A percentile compares a stretch with the other conserved stretches of the same genome.
These are phyloP conservation scores for Pinus taeda DNA, from an alignment of 75 land plant species.

Conservation along the genomic window DNA sequence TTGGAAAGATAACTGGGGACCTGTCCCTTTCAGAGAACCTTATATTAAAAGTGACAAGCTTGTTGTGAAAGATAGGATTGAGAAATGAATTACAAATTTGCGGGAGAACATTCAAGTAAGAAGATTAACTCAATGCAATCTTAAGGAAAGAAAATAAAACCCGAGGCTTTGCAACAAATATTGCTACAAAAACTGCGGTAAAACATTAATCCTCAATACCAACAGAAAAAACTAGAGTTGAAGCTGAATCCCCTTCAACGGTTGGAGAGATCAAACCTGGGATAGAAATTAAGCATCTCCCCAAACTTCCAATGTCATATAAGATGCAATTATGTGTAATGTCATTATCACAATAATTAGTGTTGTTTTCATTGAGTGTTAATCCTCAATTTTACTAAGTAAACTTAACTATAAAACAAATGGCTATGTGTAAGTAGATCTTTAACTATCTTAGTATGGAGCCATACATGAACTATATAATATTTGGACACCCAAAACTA, in stretches of 20 bases:
- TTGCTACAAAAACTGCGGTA: slow-evolving; percentile 90
- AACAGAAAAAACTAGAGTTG: slow-evolving; percentile 18
- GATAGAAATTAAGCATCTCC: slow-evolving; percentile 40
- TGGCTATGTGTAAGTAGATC: neutral
- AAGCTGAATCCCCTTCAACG: neutral
- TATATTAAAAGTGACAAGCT: slow-evolving; percentile 84
- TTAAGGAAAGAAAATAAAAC: slow-evolving; percentile 90
- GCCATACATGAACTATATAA: neutral
- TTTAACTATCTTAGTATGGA: neutral
- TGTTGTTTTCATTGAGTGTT: neutral
- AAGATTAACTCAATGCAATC: slow-evolving; percentile 79
- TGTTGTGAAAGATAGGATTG: slow-evolving; percentile 72
- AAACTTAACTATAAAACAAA: neutral
- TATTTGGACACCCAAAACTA: neutral
- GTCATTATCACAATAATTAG: no score
- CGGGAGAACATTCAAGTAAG: slow-evolving; percentile 95
- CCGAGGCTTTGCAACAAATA: slow-evolving; percentile 93
- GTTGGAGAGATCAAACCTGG: slow-evolving; percentile 29
- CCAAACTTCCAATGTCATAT: neutral
- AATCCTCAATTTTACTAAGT: neutral
- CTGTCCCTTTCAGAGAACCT: slow-evolving; percentile 80
- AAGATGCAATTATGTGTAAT: neutral
- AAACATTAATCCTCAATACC: slow-evolving; percentile 16
- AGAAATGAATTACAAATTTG: slow-evolving; percentile 80
- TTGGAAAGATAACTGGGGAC: slow-evolving; percentile 75